A percentile compares a stretch with the other conserved stretches of the same genome.
Evolutionary conservation across 441 rosid species (phyloP).

Genomic region (Aquilaria agallochum): DNA sequence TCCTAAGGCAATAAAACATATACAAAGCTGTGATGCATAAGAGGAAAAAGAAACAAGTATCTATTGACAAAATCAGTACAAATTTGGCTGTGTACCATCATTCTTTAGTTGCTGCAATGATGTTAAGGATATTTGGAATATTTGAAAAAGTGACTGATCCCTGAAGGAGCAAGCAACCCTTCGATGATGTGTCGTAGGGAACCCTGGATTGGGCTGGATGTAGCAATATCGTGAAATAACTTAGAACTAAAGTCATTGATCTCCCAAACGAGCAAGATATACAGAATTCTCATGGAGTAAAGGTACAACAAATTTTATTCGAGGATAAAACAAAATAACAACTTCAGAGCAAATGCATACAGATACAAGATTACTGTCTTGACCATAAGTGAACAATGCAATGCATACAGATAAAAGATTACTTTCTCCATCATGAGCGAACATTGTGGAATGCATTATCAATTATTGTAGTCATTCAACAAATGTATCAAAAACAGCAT

Average conservation of each 20-base stretch:
- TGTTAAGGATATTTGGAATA: conserved; percentile 92
- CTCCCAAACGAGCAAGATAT: conserved; percentile 19
- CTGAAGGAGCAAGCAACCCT: conserved; percentile 91
- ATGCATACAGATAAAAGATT: too few species aligned
- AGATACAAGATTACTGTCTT: too few species aligned
- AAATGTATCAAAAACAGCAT: too few species aligned
- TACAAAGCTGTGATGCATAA: background rate
- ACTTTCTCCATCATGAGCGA: too few species aligned
- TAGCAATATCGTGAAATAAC: too few species aligned
- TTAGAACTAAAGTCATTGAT: too few species aligned
- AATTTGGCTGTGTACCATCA: conserved; percentile 59
- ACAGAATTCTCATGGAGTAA: conserved; percentile 21
- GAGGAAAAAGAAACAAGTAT: background rate
- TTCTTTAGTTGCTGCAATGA: conserved; percentile 85
- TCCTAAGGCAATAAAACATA: conserved; percentile 7
- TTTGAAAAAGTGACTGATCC: conserved; percentile 91
- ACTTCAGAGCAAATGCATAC: too few species aligned
- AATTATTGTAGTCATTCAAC: too few species aligned
- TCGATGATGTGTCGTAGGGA: conserved; percentile 90
- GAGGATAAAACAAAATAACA: background rate
- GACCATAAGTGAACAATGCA: too few species aligned
- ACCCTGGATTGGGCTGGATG: conserved; percentile 71
- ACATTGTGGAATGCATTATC: too few species aligned
- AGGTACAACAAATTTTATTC: conserved; percentile 1
- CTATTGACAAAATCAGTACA: conserved; percentile 7